Base-by-base conservation (phyloP, 2,329 filamentous ascomycete genomes). In the Pseudogymnoascus sp. region DNA sequence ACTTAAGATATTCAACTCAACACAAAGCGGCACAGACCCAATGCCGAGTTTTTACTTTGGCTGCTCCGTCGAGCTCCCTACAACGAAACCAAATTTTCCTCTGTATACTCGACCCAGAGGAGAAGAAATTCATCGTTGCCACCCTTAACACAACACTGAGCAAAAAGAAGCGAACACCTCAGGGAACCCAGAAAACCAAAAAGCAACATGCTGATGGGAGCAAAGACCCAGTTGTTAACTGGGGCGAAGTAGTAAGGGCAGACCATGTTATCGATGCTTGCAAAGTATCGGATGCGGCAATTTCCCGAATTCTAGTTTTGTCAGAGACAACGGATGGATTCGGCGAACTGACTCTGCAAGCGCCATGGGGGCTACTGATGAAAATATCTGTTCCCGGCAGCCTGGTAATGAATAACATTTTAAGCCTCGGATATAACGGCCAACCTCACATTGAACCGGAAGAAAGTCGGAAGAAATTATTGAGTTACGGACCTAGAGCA, bases 221-320 rank as follows among this genome's bases (percentile, higher is more conserved):
- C 15, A 37, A 18, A 5, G 58, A 39, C 18, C 58, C 58, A 15
- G 62, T 68, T n/a, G 65, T 72, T 9, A 67, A 68, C 21, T 40
- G 68, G 10, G 71, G 69, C 35, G 61, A 67, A 61, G 33, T 65
- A 15, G 61, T 67, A 62, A 67, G 85, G 68, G 85, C 84, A 7
- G 80, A 87, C 62, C 86, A 85, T 65, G 84, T 92, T 13, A 80
- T 86, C 27, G 89, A 92, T 74, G 88, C 87, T 5, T 90, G 87
- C 73, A 88, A 85, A 68, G 73, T 92, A 45, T 78, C 80, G 4
- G 88, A 92, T 71, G 86, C 86, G 1, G 78, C 80, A 27, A 78
- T 88, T 61, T 84, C 86, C 33, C 85, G 86, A 65, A 87, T 92
- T 60, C 75, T 92, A 2, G 84, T 89, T 27, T 75, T 93, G 12